Evolutionary conservation across 1,139 yeast genomes (phyloP).

Genomic region (Yamadazyma trypodendri): DNA sequence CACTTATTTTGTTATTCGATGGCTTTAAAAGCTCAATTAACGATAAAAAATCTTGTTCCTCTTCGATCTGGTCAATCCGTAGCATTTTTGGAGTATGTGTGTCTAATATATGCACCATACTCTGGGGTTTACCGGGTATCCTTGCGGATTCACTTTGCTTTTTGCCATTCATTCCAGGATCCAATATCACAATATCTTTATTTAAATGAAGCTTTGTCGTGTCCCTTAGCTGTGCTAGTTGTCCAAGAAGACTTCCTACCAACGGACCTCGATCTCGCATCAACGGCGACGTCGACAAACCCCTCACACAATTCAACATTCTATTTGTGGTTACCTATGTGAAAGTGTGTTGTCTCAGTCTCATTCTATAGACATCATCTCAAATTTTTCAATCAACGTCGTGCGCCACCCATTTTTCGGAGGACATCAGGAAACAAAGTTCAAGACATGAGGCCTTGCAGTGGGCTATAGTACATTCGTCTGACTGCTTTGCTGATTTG

Average conservation of each 20-base stretch:
- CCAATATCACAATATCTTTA: slow-evolving; percentile 4
- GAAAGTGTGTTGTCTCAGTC: background rate
- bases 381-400: slow-evolving; percentile 2
- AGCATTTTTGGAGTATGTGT: background rate
- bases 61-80: background rate
- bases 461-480: no score
- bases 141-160: background rate
- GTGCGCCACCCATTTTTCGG: background rate
- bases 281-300: background rate
- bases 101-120: background rate
- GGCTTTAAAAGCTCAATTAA: slow-evolving; percentile 5
- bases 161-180: background rate
- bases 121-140: background rate
- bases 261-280: slow-evolving; percentile 1
- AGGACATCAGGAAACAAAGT: no score
- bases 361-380: slow-evolving; percentile 1
- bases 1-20: slow-evolving; percentile 8
- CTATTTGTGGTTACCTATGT: background rate
- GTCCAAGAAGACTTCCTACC: background rate
- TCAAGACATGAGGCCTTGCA: no score
- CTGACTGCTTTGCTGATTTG: no score
- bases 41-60: slow-evolving; percentile 1
- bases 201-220: slow-evolving; percentile 4
- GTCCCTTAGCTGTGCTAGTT: slow-evolving; percentile 2
- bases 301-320: slow-evolving; percentile 1